Base-by-base conservation (phyloP, 768 basidiomycete genomes). In the Termitomyces sp. region DNA sequence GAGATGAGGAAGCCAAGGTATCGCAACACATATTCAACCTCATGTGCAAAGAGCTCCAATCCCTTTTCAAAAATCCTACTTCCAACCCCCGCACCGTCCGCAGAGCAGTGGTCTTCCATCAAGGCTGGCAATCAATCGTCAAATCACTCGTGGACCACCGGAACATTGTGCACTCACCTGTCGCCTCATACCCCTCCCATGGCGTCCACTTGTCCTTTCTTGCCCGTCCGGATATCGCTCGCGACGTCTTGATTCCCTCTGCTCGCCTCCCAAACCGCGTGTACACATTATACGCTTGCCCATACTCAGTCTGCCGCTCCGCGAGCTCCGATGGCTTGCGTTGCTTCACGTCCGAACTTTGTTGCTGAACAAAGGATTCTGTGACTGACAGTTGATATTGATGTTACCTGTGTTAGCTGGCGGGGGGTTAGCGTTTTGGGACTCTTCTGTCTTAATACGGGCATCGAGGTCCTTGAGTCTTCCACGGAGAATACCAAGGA, bases 101-200 rank as follows among this genome's bases (percentile, higher is more conserved):
- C 87, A 53, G 89, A 89, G 64, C 86, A 91, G 67, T 97, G 94
- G 64, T 97, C 97, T 68, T 98, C 97, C 84, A 96, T 91, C 61
- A 95, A 67, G 0, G 97, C 97, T 94, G 65, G 16, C 48, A 56
- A 50, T 5, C 18, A 27, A 12, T 13, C 13, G 36, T 38, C 27
- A 42, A 31, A 25, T 12, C 25, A 53, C 42, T 7, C 35, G 48
- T 27, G 41, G 12, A 44, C 48, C 23, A 52, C 20, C 7, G 16
- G n/a, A 20, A 20, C 20, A 18, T 60, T 50, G 40, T 44, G 20
- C 47, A 66, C 77, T 33, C 58, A 95, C 94, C 94, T 52, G 91
- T 86, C 40, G 94, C 89, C 68, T 98, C 95, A 63, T 87, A 96
- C 0, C 93, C 89, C 64, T 95, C 89, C 97, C 97, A 98, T 15